phyloP scores from a whole-genome alignment of 768 basidiomycete genomes.

The Strobilomyces dryophilus region DNA sequence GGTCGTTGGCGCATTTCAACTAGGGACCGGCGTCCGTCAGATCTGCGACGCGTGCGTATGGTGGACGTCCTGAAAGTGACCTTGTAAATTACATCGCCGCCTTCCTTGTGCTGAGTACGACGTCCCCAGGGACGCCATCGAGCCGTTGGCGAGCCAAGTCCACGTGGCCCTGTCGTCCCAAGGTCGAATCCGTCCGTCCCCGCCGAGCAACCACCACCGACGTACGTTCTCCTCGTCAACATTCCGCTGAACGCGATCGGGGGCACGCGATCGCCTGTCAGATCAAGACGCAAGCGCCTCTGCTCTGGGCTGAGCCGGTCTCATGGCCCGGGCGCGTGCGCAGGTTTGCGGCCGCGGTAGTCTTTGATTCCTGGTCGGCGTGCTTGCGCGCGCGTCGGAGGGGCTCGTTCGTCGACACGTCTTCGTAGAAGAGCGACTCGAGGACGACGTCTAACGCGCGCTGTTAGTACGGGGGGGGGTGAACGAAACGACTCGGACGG shows the following conservation, averaged over 20 bases:
- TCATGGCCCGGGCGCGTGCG: conserved; percentile 56
- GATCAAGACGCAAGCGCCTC: conserved; percentile 41
- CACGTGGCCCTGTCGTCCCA: conserved; percentile 47
- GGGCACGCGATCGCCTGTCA: too few relatives aligned
- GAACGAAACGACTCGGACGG: too few relatives aligned
- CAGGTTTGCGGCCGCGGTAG: conserved; percentile 65
- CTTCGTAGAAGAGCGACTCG: conserved; percentile 42
- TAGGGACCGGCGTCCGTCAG: too few relatives aligned
- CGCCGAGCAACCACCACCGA: background rate
- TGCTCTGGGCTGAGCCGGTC: conserved; percentile 63
- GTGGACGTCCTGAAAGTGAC: conserved; percentile 80
- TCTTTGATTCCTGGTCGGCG: conserved; percentile 60
- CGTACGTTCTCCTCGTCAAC: conserved; percentile 83
- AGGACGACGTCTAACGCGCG: too few relatives aligned
- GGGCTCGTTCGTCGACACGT: conserved; percentile 68
- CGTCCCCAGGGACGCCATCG: conserved; percentile 76
- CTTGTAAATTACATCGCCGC: conserved; percentile 56
- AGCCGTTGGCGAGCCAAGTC: conserved; percentile 70
- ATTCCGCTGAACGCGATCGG: conserved; percentile 49
- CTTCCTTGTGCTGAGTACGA: conserved; percentile 67
- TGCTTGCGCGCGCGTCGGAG: conserved; percentile 83
- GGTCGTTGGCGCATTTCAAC: conserved; percentile 78
- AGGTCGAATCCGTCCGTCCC: background rate
- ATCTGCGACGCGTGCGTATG: too few relatives aligned
- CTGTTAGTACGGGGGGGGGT: too few relatives aligned